Evolutionary conservation across 2,329 filamentous ascomycete species (phyloP).

Genomic region (Endoconidiophora laricicola): DNA sequence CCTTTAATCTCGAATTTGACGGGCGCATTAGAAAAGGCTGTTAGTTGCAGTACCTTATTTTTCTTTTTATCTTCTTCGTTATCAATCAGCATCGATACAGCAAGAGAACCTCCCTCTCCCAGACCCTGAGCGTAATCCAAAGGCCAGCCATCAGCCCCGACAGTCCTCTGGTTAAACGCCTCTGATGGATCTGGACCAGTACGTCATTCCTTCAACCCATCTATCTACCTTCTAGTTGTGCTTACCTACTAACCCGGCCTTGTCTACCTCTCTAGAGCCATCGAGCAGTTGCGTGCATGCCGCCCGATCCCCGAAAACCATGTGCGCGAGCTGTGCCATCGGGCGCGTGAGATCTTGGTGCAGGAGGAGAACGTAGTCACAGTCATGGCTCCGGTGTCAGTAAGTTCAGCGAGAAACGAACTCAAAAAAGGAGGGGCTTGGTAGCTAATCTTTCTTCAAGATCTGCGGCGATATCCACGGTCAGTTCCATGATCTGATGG

Average conservation of each 20-base stretch:
- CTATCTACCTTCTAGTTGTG: neutral
- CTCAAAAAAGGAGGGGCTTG: no score
- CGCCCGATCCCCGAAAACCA: constrained; percentile 89
- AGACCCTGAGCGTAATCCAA: no score
- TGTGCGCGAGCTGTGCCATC: constrained; percentile 93
- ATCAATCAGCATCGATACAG: no score
- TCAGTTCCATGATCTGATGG: constrained; percentile 94
- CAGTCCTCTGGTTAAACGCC: neutral
- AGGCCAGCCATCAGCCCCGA: neutral
- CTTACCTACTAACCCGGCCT: neutral
- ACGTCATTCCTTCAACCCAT: constrained; percentile 18
- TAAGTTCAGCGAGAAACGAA: constrained; percentile 24
- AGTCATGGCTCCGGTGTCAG: constrained; percentile 85
- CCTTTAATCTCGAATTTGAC: no score
- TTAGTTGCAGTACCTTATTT: no score
- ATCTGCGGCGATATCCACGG: constrained; percentile 97
- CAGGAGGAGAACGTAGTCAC: constrained; percentile 96
- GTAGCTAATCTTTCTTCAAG: constrained; percentile 22
- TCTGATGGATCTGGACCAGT: constrained; percentile 96
- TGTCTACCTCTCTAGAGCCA: constrained; percentile 44
- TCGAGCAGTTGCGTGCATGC: constrained; percentile 87
- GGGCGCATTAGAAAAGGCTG: no score
- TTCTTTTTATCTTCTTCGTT: no score
- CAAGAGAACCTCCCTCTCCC: no score
- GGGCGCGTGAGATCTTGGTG: constrained; percentile 86